Evolutionary conservation across 2,329 filamentous ascomycete genomes (phyloP), one percentile per base, ranked within the genome.

Genomic region (Talaromyces amestolkiae): DNA sequence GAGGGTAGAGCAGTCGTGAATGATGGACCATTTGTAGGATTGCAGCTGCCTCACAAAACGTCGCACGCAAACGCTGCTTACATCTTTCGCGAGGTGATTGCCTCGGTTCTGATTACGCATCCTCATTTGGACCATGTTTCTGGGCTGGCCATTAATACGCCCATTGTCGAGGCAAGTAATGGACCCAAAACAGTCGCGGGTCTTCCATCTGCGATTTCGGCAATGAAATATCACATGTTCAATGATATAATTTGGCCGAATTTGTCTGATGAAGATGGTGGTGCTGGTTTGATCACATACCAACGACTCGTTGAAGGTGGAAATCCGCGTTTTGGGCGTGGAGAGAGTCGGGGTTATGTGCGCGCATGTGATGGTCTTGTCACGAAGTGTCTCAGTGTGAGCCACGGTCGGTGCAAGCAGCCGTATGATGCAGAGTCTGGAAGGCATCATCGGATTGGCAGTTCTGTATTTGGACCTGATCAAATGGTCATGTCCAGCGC

Each of bases 211-310:
- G 96, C 94, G n/a, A 93, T 99, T 61, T 85, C 92, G 54, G 93
- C 94, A 0, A 89, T 99, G 78, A 98, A 97, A 76, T 88, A 84
- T 0, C 93, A 99, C 78, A 92, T 99, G 66, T 99, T 99, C 82
- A 99, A 99, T 78, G 96, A 97, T 73, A 82, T 97, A 65, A 96
- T 98, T 63, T 99, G 95, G 95, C 95, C 95, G 0, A 99, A 99
- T 71, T 81, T 99, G 45, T 96, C 92, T 0, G 94, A 99, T 73
- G 95, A 99, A 79, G 95, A 97, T 75, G 93, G 93, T 39, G 95
- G 95, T 27, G 93, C 93, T 3, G 95, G 95, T 0, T 84, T 99
- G 33, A 88, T 99, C 39, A 97, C 92, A 0, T 98, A 96, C 71
- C 89, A 93, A 75, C 87, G 95, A 17, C 83, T 99, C 10, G 89